phyloP scores from a whole-genome alignment of 768 basidiomycete genomes.

The Suillus spraguei region DNA sequence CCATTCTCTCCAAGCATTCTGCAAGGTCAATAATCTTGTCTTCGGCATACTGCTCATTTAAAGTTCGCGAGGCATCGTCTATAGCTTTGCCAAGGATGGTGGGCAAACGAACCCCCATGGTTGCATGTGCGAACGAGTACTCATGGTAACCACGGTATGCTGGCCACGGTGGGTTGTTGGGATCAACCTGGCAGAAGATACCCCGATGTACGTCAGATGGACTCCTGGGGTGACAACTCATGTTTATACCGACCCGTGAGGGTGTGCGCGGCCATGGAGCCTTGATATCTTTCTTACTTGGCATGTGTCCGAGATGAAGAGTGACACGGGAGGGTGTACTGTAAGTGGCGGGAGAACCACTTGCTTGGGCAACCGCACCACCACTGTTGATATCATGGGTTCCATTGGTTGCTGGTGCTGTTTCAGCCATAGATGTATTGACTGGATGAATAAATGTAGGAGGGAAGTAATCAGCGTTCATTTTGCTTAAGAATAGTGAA shows the following conservation, averaged over 20 bases:
- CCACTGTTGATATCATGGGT: not conserved
- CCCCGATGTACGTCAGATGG: not conserved
- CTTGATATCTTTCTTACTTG: slow-evolving; percentile 71
- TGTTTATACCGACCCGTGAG: slow-evolving; percentile 51
- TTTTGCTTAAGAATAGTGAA: slow-evolving; percentile 12
- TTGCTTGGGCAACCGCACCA: slow-evolving; percentile 1
- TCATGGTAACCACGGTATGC: slow-evolving; percentile 82
- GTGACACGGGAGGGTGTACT: slow-evolving; percentile 61
- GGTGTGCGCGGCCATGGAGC: slow-evolving; percentile 76
- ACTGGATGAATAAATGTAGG: slow-evolving; percentile 25
- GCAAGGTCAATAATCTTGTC: slow-evolving; percentile 85
- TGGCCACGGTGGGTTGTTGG: slow-evolving; percentile 83
- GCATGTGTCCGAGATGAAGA: slow-evolving; percentile 73
- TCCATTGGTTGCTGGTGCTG: slow-evolving; percentile 14
- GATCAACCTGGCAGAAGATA: slow-evolving; percentile 57
- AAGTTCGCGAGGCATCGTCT: slow-evolving; percentile 85
- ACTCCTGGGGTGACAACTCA: not conserved
- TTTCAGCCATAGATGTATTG: slow-evolving; percentile 18
- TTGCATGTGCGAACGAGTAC: slow-evolving; percentile 86
- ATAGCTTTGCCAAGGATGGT: slow-evolving; percentile 96
- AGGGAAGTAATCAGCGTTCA: slow-evolving; percentile 35
- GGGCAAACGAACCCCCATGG: slow-evolving; percentile 94
- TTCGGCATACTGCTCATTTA: slow-evolving; percentile 84
- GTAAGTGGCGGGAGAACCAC: slow-evolving; percentile 20
- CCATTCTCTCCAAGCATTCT: slow-evolving; percentile 87